phyloP scores from a whole-genome alignment of 441 rosid genomes.

The Raphanus hybrid region DNA sequence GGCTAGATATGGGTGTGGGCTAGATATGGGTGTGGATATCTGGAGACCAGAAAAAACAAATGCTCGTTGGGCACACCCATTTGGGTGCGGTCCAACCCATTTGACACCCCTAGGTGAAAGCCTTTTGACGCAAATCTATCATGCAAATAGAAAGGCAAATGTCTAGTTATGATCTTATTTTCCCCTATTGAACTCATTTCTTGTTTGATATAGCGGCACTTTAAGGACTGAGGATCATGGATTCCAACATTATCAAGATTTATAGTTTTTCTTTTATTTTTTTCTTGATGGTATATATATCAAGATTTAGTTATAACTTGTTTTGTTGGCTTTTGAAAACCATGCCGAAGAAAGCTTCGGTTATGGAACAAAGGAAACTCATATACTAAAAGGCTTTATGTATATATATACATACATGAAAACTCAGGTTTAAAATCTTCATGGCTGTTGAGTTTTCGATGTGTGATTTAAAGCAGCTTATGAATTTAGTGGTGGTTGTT shows the following conservation, averaged over 20 bases:
- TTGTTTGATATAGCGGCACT: too few species aligned
- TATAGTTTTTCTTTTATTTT: not conserved
- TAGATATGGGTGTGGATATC: too few species aligned
- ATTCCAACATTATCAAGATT: not conserved
- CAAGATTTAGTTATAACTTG: not conserved
- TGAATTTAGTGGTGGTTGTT: slow-evolving; percentile 34
- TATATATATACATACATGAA: slow-evolving; percentile 33
- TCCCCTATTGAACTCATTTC: too few species aligned
- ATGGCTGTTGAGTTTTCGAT: slow-evolving; percentile 24
- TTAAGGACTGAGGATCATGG: not conserved
- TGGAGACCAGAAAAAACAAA: too few species aligned
- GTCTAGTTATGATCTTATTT: too few species aligned
- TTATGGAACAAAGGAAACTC: slow-evolving; percentile 7
- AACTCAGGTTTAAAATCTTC: slow-evolving; percentile 26
- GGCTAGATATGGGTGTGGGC: too few species aligned
- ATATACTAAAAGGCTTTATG: slow-evolving; percentile 19
- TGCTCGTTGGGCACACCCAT: too few species aligned
- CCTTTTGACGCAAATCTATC: too few species aligned
- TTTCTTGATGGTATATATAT: not conserved
- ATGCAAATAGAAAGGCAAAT: too few species aligned
- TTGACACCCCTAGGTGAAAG: too few species aligned
- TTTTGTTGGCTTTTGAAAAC: slow-evolving; percentile 15
- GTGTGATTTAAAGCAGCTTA: slow-evolving; percentile 6
- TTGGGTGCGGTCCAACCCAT: too few species aligned
- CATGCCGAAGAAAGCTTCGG: slow-evolving; percentile 29